Conservation (phyloP, 2,329 filamentous ascomycete genomes). For the Hypoxylon sp. region DNA sequence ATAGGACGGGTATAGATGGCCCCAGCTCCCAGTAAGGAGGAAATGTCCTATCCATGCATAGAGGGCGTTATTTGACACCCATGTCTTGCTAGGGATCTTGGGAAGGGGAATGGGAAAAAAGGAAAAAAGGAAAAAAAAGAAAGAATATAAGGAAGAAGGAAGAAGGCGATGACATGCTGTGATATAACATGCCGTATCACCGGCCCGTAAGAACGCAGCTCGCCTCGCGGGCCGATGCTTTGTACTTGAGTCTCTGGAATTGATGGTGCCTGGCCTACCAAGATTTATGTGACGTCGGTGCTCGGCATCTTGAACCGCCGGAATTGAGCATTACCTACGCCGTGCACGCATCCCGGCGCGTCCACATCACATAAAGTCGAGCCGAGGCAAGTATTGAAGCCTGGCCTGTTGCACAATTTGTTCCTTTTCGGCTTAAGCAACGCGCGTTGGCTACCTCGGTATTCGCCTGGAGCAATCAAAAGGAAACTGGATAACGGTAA, state of each 20-base stretch:
- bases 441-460: background rate
- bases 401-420: background rate
- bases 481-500: background rate
- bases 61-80: too few relatives aligned
- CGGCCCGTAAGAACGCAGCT: background rate
- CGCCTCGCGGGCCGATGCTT: slow-evolving; percentile 3
- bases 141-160: too few relatives aligned
- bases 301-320: slow-evolving; percentile 14
- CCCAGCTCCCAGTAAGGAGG: too few relatives aligned
- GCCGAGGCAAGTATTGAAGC: background rate
- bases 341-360: slow-evolving; percentile 1
- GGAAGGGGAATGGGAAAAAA: too few relatives aligned
- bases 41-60: too few relatives aligned
- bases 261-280: too few relatives aligned
- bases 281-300: too few relatives aligned
- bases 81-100: too few relatives aligned
- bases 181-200: too few relatives aligned
- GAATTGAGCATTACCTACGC: slow-evolving; percentile 15
- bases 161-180: too few relatives aligned
- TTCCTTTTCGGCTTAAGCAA: background rate
- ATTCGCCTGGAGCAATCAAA: background rate
- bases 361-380: background rate
- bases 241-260: background rate
- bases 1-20: too few relatives aligned
- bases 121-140: too few relatives aligned